Evolutionary conservation across 164 flowering plant species (phyloP).

Genomic region (Magnolia sinica): DNA sequence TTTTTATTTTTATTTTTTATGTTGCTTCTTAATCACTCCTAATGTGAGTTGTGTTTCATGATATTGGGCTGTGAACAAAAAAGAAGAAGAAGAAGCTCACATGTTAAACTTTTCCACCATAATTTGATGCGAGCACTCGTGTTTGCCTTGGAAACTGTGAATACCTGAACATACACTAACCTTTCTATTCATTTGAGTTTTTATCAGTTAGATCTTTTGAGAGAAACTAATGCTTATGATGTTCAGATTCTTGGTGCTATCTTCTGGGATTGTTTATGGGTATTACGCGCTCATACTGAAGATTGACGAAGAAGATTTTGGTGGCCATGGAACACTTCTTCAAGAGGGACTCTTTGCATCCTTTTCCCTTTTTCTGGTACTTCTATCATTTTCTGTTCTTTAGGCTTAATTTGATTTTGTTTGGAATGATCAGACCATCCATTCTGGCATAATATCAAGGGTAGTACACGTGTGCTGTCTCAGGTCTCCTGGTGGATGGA

Average conservation of each 20-base stretch:
- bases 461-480: not conserved
- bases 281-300: conserved; percentile 76
- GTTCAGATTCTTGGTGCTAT: conserved; percentile 68
- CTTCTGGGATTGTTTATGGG: conserved; percentile 70
- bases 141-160: no score
- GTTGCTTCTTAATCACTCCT: no score
- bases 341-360: conserved; percentile 97
- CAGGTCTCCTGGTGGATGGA: not conserved
- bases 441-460: not conserved
- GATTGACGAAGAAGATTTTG: conserved; percentile 95
- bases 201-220: not conserved
- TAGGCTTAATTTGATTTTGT: not conserved
- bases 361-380: conserved; percentile 82
- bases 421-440: not conserved
- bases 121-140: no score
- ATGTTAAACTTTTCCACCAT: no score
- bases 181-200: no score
- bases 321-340: conserved; percentile 93
- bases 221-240: not conserved
- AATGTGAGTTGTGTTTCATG: no score
- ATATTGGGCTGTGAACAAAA: no score
- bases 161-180: no score
- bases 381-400: not conserved
- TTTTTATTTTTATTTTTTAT: no score
- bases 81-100: no score